phyloP scores from a whole-genome alignment of 225 moss, liverwort and hornwort species.

The Ulota crispa region DNA sequence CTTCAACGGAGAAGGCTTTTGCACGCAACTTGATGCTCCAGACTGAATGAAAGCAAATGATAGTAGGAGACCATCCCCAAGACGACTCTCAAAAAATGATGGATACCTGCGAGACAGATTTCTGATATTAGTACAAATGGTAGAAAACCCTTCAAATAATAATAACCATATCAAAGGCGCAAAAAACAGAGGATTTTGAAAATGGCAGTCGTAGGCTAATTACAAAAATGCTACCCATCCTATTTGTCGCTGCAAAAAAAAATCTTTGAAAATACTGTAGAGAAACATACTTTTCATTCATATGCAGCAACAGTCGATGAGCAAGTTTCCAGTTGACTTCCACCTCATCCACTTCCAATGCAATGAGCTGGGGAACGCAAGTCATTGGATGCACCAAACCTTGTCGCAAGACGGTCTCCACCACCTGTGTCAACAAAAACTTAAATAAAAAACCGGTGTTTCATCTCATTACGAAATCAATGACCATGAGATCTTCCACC shows the following conservation, averaged over 20 bases:
- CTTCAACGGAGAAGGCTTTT: slow-evolving; percentile 33
- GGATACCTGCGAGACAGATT: slow-evolving; percentile 60
- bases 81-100: slow-evolving; percentile 89
- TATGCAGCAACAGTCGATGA: slow-evolving; percentile 74
- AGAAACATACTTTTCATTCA: slow-evolving; percentile 81
- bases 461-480: not conserved
- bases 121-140: not conserved
- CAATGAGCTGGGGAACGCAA: slow-evolving; percentile 93
- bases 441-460: not conserved
- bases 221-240: not conserved
- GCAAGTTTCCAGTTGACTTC: slow-evolving; percentile 91
- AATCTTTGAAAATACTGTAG: not conserved
- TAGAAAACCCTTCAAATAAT: not conserved
- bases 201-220: not conserved
- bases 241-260: not conserved
- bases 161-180: not conserved
- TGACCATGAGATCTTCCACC: not conserved
- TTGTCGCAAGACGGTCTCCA: slow-evolving; percentile 94
- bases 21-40: slow-evolving; percentile 60
- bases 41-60: slow-evolving; percentile 82
- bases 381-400: slow-evolving; percentile 97
- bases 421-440: slow-evolving; percentile 45
- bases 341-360: slow-evolving; percentile 79
- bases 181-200: not conserved
- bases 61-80: slow-evolving; percentile 88